Conservation (phyloP, 768 basidiomycete genomes). For the Cytidiella melzeri region DNA sequence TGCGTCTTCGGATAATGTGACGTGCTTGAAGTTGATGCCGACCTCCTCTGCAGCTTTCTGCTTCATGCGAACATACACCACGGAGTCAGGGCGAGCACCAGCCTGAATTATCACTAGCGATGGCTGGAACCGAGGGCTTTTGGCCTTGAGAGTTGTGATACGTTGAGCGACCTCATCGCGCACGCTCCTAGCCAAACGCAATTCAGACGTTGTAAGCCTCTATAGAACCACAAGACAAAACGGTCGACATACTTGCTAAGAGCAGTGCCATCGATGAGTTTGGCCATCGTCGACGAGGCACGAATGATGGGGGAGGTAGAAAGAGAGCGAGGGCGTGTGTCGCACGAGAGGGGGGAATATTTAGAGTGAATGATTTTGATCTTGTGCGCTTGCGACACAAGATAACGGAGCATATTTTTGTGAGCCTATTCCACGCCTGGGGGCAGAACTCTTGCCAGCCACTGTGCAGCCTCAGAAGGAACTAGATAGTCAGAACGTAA, state of each 20-base stretch:
- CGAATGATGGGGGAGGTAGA: conserved; percentile 16
- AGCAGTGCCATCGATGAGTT: conserved; percentile 77
- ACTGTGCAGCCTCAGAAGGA: too few species aligned
- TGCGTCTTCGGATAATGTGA: conserved; percentile 64
- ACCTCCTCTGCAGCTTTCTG: conserved; percentile 91
- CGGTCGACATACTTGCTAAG: conserved; percentile 66
- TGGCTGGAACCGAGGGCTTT: conserved; percentile 85
- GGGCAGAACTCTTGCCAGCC: too few species aligned
- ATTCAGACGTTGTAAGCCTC: conserved; percentile 7
- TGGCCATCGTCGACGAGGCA: conserved; percentile 24
- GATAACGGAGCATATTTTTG: conserved; percentile 7
- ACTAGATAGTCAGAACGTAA: too few species aligned
- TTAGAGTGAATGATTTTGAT: conserved; percentile 11
- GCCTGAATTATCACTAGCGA: conserved; percentile 91
- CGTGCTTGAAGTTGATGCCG: conserved; percentile 82
- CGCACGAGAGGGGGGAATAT: background rate
- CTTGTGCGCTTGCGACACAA: conserved; percentile 9
- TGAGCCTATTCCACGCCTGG: background rate
- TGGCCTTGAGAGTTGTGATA: conserved; percentile 57
- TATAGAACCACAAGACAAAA: too few species aligned
- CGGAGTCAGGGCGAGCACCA: conserved; percentile 86
- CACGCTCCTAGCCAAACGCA: conserved; percentile 53
- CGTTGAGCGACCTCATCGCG: conserved; percentile 68
- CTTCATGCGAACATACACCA: conserved; percentile 96
- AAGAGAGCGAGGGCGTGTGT: conserved; percentile 6